Conservation (phyloP, 2,329 filamentous ascomycete genomes). For the Paecilomyces formosus region DNA sequence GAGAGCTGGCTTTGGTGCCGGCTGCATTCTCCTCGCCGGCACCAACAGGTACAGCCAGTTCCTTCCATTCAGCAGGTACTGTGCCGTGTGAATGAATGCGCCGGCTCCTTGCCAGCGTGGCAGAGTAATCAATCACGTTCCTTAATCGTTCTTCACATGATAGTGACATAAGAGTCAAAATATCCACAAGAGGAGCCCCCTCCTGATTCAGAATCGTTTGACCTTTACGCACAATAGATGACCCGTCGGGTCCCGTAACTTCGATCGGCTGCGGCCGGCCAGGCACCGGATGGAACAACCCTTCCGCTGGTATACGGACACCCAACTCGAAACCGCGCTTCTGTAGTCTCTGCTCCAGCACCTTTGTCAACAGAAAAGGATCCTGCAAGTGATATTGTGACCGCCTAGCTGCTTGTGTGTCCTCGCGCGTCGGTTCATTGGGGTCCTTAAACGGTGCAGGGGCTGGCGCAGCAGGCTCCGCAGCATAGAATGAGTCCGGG, state of each 20-base stretch:
- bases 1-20: constrained; percentile 22
- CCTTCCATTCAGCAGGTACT: constrained; percentile 67
- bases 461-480: constrained; percentile 59
- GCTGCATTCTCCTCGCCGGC: constrained; percentile 30
- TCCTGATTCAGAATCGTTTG: constrained; percentile 66
- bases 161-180: constrained; percentile 74
- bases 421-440: constrained; percentile 54
- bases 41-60: constrained; percentile 49
- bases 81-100: constrained; percentile 73
- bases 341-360: constrained; percentile 48
- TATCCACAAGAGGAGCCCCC: constrained; percentile 64
- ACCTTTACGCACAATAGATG: constrained; percentile 55
- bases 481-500: constrained; percentile 55
- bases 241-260: constrained; percentile 54
- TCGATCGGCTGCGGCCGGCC: constrained; percentile 38
- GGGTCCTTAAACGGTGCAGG: constrained; percentile 58
- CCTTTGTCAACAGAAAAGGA: constrained; percentile 62
- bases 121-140: constrained; percentile 69
- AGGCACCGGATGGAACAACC: constrained; percentile 42
- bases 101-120: constrained; percentile 61
- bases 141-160: constrained; percentile 73
- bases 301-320: constrained; percentile 51
- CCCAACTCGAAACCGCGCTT: constrained; percentile 53
- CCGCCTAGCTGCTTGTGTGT: constrained; percentile 57
- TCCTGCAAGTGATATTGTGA: constrained; percentile 64